phyloP scores from a whole-genome alignment of 495 filamentous ascomycete species.

The Xylaria telfairii region DNA sequence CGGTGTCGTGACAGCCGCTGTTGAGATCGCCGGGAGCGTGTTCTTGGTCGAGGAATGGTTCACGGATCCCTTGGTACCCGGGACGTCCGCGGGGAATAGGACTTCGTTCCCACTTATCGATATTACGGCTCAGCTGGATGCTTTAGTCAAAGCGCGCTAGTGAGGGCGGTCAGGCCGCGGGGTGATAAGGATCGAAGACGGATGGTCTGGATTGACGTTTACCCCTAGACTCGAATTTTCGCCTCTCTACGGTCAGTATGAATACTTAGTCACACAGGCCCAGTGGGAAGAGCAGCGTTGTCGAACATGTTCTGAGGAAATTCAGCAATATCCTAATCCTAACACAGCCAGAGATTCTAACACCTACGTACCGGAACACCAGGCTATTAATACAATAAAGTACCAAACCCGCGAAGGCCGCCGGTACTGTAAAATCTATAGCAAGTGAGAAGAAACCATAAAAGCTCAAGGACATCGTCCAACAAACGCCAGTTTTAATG shows the following conservation, averaged over 20 bases:
- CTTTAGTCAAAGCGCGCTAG: not conserved
- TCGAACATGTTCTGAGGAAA: not conserved
- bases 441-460: not conserved
- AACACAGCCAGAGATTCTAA: not conserved
- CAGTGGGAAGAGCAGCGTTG: no score
- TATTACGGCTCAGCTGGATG: conserved; percentile 33
- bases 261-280: not conserved
- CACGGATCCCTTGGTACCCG: conserved; percentile 35
- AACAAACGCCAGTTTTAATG: not conserved
- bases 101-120: conserved; percentile 39
- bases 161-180: not conserved
- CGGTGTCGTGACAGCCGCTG: conserved; percentile 30
- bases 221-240: not conserved
- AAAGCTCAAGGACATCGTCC: not conserved
- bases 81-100: conserved; percentile 38
- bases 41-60: conserved; percentile 37
- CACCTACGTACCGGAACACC: not conserved
- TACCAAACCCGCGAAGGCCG: conserved; percentile 15
- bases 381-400: conserved; percentile 1
- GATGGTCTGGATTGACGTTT: not conserved
- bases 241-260: not conserved
- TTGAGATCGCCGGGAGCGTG: conserved; percentile 39
- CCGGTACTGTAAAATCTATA: not conserved
- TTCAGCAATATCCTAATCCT: not conserved
- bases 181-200: not conserved